Base-by-base conservation (phyloP, 306 rosid species). In the Vigna angularis region DNA sequence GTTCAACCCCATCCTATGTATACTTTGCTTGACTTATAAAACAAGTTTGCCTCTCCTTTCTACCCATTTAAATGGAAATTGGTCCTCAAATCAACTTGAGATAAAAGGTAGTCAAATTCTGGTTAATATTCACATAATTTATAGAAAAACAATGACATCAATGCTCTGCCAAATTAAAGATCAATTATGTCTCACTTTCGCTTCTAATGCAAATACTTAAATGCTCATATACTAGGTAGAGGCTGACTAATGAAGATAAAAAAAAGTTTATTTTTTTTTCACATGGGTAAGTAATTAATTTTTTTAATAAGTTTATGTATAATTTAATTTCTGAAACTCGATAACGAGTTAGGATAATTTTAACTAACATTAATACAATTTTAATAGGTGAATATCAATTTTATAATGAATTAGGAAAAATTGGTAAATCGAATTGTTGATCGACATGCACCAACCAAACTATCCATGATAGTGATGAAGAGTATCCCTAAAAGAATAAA, bases 1-100 rank as follows among this genome's bases (percentile, higher is more conserved):
- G 80, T 74, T 73, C 47, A 83, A 63, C 28, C 65, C 56, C 72
- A 75, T 66, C 52, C 26, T 75, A 51, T 20, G 44, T 52, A 59
- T 73, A 47, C 73, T 69, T 83, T 69, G 28, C 81, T 86, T 73
- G 76, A 76, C 82, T 77, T 77, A 42, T 65, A 57, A 78, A 59
- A 57, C 55, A 77, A 80, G 77, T 74, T 58, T 73, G 75, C 73
- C 24, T 40, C 51, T 80, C 73, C 62, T 79, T 70, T 80, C 73
- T 57, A 56, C 50, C 73, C 17, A 59, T 66, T 28, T 81, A 51
- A 36, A 76, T 42, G 75, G 51, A 38, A 78, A 26, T 65, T 77
- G 77, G 72, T 77, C 85, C 75, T 51, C 15, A 18, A 79, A 63
- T 79, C 83, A 80, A 85, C 75, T 74, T 47, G 79, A 14, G 13